These are phyloP conservation scores for Hemisphaericaspora subhashii DNA, from an alignment of 1,139 yeast species.

Conservation along the genomic window DNA sequence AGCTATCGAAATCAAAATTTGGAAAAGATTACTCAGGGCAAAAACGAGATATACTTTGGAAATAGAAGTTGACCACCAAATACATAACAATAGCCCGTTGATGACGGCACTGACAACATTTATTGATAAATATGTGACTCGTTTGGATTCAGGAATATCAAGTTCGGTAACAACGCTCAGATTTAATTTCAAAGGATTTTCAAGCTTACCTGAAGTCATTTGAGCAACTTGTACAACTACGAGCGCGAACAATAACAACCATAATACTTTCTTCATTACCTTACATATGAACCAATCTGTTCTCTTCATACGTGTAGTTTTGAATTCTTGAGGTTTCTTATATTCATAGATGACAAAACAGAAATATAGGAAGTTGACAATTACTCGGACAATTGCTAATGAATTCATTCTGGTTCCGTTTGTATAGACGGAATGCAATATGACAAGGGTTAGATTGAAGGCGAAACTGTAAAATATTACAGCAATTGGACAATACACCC, in stretches of 20 bases:
- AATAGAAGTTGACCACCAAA: slow-evolving; percentile 16
- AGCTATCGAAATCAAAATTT: slow-evolving; percentile 17
- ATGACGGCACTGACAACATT: slow-evolving; percentile 13
- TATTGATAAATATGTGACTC: slow-evolving; percentile 12
- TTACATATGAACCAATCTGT: slow-evolving; percentile 2
- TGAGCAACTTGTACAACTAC: slow-evolving; percentile 14
- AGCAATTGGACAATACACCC: slow-evolving; percentile 11
- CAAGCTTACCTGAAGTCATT: slow-evolving; percentile 14
- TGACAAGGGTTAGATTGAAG: slow-evolving; percentile 11
- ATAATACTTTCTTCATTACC: slow-evolving; percentile 10
- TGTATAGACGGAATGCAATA: slow-evolving; percentile 10
- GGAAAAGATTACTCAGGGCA: slow-evolving; percentile 14
- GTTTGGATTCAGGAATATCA: slow-evolving; percentile 8
- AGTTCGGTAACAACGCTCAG: neutral
- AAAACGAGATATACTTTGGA: slow-evolving; percentile 15
- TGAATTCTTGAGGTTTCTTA: neutral
- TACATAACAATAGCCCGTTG: slow-evolving; percentile 15
- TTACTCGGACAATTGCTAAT: too few relatives aligned
- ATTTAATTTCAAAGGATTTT: slow-evolving; percentile 15
- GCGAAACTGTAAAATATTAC: slow-evolving; percentile 11
- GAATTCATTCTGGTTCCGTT: too few relatives aligned
- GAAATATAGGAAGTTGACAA: too few relatives aligned
- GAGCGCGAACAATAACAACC: slow-evolving; percentile 13
- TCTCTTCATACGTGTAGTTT: neutral
- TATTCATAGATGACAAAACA: slow-evolving; percentile 8